Percentiles rank a stretch among this genome's conserved stretches.
Conservation (phyloP, 768 basidiomycete species). For the Amanita brunnescens region DNA sequence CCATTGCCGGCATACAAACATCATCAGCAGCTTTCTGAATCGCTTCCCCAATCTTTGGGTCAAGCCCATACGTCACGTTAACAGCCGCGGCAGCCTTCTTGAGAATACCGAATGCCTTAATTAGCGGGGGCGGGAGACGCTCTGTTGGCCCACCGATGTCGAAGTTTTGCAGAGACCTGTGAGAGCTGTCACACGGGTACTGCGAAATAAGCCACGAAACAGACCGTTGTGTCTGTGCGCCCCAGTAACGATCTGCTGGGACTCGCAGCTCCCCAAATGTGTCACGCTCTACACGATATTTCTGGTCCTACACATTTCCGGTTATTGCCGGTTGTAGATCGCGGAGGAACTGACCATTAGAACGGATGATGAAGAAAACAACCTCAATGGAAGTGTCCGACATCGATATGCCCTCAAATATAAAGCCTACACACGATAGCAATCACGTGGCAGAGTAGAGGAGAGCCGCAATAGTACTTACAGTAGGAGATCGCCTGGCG, state of each 20-base stretch:
- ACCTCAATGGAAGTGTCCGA: neutral
- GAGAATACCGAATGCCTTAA: slow-evolving; percentile 95
- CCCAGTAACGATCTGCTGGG: slow-evolving; percentile 76
- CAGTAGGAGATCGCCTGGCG: slow-evolving; percentile 10
- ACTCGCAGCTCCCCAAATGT: slow-evolving; percentile 96
- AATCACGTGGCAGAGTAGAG: slow-evolving; percentile 2
- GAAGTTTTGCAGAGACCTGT: slow-evolving; percentile 90
- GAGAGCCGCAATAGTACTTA: slow-evolving; percentile 11
- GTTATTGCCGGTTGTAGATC: neutral
- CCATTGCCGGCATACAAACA: slow-evolving; percentile 30
- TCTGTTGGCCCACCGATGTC: slow-evolving; percentile 96
- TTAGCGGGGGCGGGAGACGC: slow-evolving; percentile 88
- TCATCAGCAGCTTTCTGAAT: slow-evolving; percentile 95
- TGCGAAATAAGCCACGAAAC: slow-evolving; percentile 8
- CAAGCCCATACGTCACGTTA: slow-evolving; percentile 85
- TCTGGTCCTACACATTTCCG: slow-evolving; percentile 17
- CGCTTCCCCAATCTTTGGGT: slow-evolving; percentile 77
- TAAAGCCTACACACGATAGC: neutral
- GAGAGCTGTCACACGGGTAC: neutral
- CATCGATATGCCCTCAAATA: neutral
- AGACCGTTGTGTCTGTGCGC: slow-evolving; percentile 94
- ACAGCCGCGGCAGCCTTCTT: slow-evolving; percentile 95
- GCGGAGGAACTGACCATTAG: neutral
- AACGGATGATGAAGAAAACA: slow-evolving; percentile 5
- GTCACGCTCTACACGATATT: slow-evolving; percentile 78